Percentiles rank a stretch among this genome's conserved stretches.
phyloP scores from a whole-genome alignment of 768 basidiomycete genomes.

The Lanmaoa rubissima region DNA sequence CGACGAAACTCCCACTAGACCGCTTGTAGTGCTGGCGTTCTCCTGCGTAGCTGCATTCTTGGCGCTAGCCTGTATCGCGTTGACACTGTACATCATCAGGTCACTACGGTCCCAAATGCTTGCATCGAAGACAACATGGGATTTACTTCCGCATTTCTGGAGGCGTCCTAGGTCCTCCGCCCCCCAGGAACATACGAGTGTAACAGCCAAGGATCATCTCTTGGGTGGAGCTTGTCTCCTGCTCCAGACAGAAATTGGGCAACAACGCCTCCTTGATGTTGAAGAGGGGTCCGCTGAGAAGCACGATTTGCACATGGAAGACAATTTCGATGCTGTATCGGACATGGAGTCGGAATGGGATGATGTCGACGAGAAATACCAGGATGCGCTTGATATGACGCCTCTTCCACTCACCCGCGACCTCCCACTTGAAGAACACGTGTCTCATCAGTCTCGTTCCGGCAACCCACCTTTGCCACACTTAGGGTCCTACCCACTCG shows the following conservation, averaged over 20 bases:
- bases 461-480: conserved; percentile 13
- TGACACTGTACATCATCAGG: conserved; percentile 24
- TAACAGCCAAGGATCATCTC: not conserved
- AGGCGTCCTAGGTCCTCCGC: not conserved
- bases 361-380: conserved; percentile 30
- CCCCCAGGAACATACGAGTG: not conserved
- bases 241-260: not conserved
- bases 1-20: not conserved
- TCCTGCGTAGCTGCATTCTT: conserved; percentile 28
- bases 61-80: conserved; percentile 20
- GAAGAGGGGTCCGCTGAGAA: conserved; percentile 4
- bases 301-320: not conserved
- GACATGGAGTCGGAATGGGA: conserved; percentile 27
- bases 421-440: conserved; percentile 19
- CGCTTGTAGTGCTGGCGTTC: conserved; percentile 21
- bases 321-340: conserved; percentile 12
- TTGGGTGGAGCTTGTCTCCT: not conserved
- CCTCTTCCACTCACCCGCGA: conserved; percentile 18
- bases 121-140: conserved; percentile 24
- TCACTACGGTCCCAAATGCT: conserved; percentile 19
- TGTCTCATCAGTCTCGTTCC: conserved; percentile 4
- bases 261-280: conserved; percentile 1
- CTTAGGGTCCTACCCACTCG: conserved; percentile 1
- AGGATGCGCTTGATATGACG: conserved; percentile 30
- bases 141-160: conserved; percentile 20